Evolutionary conservation across 495 filamentous ascomycete species (phyloP), one percentile per base, ranked within the genome.

Genomic region (Margaritispora aquatica): DNA sequence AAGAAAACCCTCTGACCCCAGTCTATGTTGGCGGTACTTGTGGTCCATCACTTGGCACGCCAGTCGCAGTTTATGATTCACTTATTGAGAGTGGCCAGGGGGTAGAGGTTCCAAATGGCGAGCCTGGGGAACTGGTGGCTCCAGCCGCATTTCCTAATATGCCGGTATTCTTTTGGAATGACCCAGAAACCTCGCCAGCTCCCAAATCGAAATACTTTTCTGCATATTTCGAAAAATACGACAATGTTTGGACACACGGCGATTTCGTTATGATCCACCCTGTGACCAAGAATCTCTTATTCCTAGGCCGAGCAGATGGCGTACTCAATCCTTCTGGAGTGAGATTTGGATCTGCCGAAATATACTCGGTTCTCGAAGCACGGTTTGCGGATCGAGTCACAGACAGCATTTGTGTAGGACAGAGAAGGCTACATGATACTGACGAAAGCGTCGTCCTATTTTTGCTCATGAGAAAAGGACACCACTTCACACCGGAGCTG

Each of bases 311-410:
- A 52, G 92, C 91, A 21, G 92, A 97, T 66, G 92, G 92, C 3
- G 90, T 96, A 41, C 74, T 97, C 26, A 97, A 97, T 70, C 92
- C 92, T 0, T 83, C 80, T 10, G 92, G 92, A 0, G 89, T 97
- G 10, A 75, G 92, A 31, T 97, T 97, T 63, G 92, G 92, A 17
- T 88, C 84, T 44, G 88, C 90, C 5, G 89, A 93, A 70, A 86
- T 93, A 48, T 93, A 93, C 70, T 74, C 75, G 20, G 85, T 91
- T 2, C 70, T 92, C 22, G 89, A 93, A 68, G 74, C 77, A 10
- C 49, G 69, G 54, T 90, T 91, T 63, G 70, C 80, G 0, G 71
- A 76, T 47, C 11, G 38, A n/a, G 71, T 92, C 17, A 73, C 73
- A 24, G 88, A 93, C 61, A 84, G 80, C 13, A 76, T 93, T 29